Evolutionary conservation across 1,284 basidiomycete genomes (phyloP).

Genomic region (Austroboletus novae-zelandiae): DNA sequence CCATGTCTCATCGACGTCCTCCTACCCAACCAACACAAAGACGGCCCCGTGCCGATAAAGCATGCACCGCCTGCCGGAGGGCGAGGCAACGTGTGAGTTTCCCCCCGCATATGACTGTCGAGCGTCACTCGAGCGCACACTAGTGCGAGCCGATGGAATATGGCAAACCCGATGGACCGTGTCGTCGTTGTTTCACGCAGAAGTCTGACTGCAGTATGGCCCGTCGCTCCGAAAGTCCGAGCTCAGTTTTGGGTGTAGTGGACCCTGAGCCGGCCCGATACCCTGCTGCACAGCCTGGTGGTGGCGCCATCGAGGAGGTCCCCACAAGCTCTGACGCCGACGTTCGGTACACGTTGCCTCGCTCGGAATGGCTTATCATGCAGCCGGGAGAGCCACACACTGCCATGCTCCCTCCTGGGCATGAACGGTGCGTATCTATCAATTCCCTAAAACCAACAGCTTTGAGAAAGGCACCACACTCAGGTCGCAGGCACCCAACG

Average conservation of each 20-base stretch:
- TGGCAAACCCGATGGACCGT: constrained; percentile 17
- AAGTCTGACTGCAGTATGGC: constrained; percentile 10
- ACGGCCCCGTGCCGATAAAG: constrained; percentile 15
- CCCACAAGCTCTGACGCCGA: neutral
- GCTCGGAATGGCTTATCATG: constrained; percentile 1
- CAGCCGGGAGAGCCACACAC: constrained; percentile 6
- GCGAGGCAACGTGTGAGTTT: constrained; percentile 20
- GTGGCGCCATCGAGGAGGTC: constrained; percentile 7
- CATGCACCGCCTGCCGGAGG: constrained; percentile 20
- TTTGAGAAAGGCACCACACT: neutral
- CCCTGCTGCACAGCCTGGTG: neutral
- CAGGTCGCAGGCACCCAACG: constrained; percentile 9
- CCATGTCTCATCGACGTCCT: constrained; percentile 15
- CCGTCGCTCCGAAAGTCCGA: constrained; percentile 25
- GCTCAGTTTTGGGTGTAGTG: constrained; percentile 11
- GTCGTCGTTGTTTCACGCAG: constrained; percentile 20
- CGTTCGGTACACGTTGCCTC: constrained; percentile 7
- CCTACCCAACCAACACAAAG: constrained; percentile 12
- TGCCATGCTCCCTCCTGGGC: neutral
- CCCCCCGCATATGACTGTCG: neutral
- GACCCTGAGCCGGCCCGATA: constrained; percentile 9
- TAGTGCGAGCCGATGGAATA: constrained; percentile 21
- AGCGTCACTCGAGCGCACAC: constrained; percentile 5
- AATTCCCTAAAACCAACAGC: neutral
- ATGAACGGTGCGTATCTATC: constrained; percentile 13